phyloP scores from a whole-genome alignment of 371 early-diverging fungal genomes.

The Nosema muscidifuracis region DNA sequence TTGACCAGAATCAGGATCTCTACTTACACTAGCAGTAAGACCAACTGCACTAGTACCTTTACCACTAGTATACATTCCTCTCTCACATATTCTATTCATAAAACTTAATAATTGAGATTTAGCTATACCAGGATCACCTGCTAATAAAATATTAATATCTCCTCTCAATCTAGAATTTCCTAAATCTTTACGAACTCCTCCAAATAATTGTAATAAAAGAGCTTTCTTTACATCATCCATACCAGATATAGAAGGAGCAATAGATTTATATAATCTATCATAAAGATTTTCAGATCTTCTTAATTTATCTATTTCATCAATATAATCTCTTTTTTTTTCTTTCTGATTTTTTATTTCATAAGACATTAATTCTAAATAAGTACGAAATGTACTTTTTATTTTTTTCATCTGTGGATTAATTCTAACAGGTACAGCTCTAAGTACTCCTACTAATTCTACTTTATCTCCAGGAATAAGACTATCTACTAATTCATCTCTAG shows the following conservation, averaged over 20 bases:
- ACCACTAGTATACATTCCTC: constrained; percentile 96
- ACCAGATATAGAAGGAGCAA: constrained; percentile 93
- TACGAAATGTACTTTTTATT: constrained; percentile 83
- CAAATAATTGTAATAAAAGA: constrained; percentile 87
- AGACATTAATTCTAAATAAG: constrained; percentile 76
- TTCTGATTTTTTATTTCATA: constrained; percentile 70
- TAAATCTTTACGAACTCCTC: constrained; percentile 68
- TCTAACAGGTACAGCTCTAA: constrained; percentile 85
- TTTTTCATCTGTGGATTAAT: constrained; percentile 79
- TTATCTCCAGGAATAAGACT: constrained; percentile 89
- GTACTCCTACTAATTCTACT: constrained; percentile 85
- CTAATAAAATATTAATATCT: constrained; percentile 63
- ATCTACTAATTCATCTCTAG: constrained; percentile 89
- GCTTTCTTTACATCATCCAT: constrained; percentile 95
- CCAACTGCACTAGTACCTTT: constrained; percentile 97
- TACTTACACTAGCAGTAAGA: constrained; percentile 91
- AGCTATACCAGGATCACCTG: constrained; percentile 63
- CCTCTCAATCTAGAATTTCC: constrained; percentile 59
- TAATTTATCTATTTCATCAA: constrained; percentile 35
- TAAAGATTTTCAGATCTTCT: constrained; percentile 65
- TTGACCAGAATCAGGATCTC: constrained; percentile 89
- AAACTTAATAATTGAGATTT: constrained; percentile 62
- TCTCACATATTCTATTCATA: constrained; percentile 84
- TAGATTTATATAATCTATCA: constrained; percentile 49
- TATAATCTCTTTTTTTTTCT: constrained; percentile 3